A percentile compares a stretch with the other conserved stretches of the same genome.
phyloP scores from a whole-genome alignment of 2,329 filamentous ascomycete genomes.

The Fusarium compactum region DNA sequence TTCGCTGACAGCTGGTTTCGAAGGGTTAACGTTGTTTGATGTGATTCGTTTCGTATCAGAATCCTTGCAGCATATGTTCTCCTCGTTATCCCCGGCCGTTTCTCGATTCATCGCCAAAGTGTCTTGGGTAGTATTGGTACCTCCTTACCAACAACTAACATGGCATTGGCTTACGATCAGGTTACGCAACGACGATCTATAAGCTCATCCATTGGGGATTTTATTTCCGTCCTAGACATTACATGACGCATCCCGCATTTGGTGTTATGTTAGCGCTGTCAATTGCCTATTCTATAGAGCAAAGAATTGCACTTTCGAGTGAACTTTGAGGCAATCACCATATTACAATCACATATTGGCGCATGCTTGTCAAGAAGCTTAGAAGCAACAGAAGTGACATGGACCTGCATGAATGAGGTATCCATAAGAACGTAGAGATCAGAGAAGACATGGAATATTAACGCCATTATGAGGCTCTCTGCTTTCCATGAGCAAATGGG shows the following conservation, averaged over 20 bases:
- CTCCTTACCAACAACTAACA: background rate
- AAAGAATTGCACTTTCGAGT: background rate
- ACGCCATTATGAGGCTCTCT: background rate
- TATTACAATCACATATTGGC: background rate
- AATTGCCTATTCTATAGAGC: background rate
- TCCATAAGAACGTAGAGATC: background rate
- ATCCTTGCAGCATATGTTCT: background rate
- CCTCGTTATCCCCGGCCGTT: background rate
- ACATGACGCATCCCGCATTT: background rate
- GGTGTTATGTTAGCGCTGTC: background rate
- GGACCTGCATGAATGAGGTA: background rate
- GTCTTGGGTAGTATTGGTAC: background rate
- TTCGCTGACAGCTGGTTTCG: conserved; percentile 14
- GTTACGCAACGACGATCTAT: background rate
- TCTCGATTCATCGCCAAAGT: background rate
- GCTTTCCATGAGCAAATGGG: background rate
- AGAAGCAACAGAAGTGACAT: background rate
- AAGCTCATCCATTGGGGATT: background rate
- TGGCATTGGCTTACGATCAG: background rate
- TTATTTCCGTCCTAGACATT: background rate
- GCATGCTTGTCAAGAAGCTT: background rate
- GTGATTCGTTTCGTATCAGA: conserved; percentile 1
- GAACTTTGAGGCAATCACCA: background rate
- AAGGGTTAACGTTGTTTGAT: background rate
- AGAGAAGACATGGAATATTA: background rate